A percentile compares a stretch with the other conserved stretches of the same genome.
Conservation (phyloP, 169 alveolate species). For the Theileria annulata region DNA sequence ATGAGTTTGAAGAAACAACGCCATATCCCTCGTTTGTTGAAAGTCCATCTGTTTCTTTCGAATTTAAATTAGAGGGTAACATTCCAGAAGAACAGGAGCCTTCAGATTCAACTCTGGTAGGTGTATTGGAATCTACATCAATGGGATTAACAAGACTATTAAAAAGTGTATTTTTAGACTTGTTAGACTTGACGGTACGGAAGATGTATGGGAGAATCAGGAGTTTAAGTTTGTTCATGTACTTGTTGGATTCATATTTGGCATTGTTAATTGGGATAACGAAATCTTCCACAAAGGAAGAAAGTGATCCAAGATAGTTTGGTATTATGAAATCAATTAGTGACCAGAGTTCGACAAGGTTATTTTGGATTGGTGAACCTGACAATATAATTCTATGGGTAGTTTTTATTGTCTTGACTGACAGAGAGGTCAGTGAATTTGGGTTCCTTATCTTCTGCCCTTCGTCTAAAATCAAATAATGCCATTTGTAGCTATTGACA, state of each 20-base stretch:
- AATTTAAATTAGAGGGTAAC: background rate
- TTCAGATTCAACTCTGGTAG: background rate
- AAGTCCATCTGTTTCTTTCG: background rate
- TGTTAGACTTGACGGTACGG: constrained; percentile 36
- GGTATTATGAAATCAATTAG: constrained; percentile 91
- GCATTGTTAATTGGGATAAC: constrained; percentile 64
- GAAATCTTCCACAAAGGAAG: constrained; percentile 79
- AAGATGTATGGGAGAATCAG: constrained; percentile 49
- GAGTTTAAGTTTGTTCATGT: constrained; percentile 30
- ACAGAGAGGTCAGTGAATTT: constrained; percentile 82
- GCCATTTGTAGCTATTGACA: constrained; percentile 71
- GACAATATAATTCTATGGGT: constrained; percentile 85
- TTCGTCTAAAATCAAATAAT: constrained; percentile 89
- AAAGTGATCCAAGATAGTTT: constrained; percentile 87
- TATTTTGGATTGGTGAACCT: constrained; percentile 93
- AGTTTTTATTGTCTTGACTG: constrained; percentile 81
- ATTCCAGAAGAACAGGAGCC: background rate
- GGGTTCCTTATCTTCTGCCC: constrained; percentile 93
- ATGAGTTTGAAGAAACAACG: background rate
- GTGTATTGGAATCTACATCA: background rate
- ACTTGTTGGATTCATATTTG: constrained; percentile 31
- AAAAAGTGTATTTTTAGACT: background rate
- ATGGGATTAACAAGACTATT: background rate
- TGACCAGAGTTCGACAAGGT: constrained; percentile 92
- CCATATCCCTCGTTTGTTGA: background rate